Percentiles rank a stretch among this genome's conserved stretches.
Evolutionary conservation across 805 yeast genomes (phyloP).

Genomic region (Maudiozyma barnettii): DNA sequence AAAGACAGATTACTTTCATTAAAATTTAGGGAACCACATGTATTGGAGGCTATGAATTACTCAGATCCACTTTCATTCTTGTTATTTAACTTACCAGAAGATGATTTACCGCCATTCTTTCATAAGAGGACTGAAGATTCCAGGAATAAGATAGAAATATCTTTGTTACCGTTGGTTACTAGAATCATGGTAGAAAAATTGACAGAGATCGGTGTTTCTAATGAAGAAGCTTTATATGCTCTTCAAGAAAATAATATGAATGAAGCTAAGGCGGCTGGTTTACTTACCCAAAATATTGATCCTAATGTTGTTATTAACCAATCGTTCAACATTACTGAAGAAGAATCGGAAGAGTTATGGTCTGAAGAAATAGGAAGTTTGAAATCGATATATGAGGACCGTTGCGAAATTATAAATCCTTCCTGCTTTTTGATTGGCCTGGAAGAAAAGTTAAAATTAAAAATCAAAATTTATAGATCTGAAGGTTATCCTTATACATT

Average conservation of each 20-base stretch:
- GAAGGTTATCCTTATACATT: slow-evolving; percentile 51
- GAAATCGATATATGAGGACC: slow-evolving; percentile 46
- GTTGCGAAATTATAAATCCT: slow-evolving; percentile 27
- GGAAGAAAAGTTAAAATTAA: slow-evolving; percentile 25
- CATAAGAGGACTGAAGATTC: slow-evolving; percentile 49
- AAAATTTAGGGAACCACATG: slow-evolving; percentile 68
- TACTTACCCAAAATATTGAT: slow-evolving; percentile 34
- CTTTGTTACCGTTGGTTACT: slow-evolving; percentile 31
- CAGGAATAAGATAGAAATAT: slow-evolving; percentile 44
- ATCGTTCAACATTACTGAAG: slow-evolving; percentile 8
- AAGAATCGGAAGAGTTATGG: slow-evolving; percentile 49
- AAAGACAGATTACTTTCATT: slow-evolving; percentile 32
- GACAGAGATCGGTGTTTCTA: slow-evolving; percentile 59
- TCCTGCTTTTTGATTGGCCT: slow-evolving; percentile 28
- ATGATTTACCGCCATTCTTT: slow-evolving; percentile 70
- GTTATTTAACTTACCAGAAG: slow-evolving; percentile 85
- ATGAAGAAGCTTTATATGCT: slow-evolving; percentile 48
- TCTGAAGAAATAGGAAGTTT: slow-evolving; percentile 65
- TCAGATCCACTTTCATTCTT: slow-evolving; percentile 41
- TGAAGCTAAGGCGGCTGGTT: slow-evolving; percentile 43
- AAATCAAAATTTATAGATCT: slow-evolving; percentile 37
- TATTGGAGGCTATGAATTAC: slow-evolving; percentile 60
- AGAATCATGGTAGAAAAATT: slow-evolving; percentile 51
- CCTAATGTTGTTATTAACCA: slow-evolving; percentile 7
- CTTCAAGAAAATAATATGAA: slow-evolving; percentile 35